phyloP scores from a whole-genome alignment of 495 filamentous ascomycete genomes.

The Trichocladium uniseriatum region DNA sequence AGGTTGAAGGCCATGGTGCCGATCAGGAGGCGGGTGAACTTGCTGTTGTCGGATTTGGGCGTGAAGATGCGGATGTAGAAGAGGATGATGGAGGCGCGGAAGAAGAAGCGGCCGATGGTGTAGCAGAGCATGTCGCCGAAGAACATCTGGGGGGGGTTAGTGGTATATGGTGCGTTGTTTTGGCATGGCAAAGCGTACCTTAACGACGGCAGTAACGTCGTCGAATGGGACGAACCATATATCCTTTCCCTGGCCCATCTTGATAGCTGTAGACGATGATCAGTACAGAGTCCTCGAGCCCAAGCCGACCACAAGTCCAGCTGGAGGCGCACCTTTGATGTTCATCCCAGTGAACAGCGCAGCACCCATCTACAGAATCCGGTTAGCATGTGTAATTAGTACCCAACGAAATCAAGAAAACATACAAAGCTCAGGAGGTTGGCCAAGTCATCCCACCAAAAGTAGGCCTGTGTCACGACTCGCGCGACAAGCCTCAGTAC shows the following conservation, averaged over 20 bases:
- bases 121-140: slow-evolving; percentile 28
- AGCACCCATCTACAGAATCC: slow-evolving; percentile 4
- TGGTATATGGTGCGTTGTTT: too few species aligned
- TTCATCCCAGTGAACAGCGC: slow-evolving; percentile 10
- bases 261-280: slow-evolving; percentile 19
- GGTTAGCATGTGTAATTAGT: not conserved
- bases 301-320: not conserved
- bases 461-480: slow-evolving; percentile 17
- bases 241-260: slow-evolving; percentile 36
- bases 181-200: not conserved
- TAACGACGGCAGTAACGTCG: slow-evolving; percentile 29
- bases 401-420: too few species aligned
- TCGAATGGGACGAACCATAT: slow-evolving; percentile 39
- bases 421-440: slow-evolving; percentile 19
- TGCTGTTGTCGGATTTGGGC: slow-evolving; percentile 4
- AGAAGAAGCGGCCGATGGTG: slow-evolving; percentile 26
- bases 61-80: slow-evolving; percentile 45
- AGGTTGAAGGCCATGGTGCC: slow-evolving; percentile 25
- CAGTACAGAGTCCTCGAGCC: not conserved
- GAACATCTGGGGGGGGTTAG: slow-evolving; percentile 10
- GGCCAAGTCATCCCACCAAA: slow-evolving; percentile 26
- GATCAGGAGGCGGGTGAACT: slow-evolving; percentile 19
- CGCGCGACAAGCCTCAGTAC: slow-evolving; percentile 17
- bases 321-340: slow-evolving; percentile 1
- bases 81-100: slow-evolving; percentile 40